Conservation (phyloP, 441 rosid species). For the Populus hybrid region DNA sequence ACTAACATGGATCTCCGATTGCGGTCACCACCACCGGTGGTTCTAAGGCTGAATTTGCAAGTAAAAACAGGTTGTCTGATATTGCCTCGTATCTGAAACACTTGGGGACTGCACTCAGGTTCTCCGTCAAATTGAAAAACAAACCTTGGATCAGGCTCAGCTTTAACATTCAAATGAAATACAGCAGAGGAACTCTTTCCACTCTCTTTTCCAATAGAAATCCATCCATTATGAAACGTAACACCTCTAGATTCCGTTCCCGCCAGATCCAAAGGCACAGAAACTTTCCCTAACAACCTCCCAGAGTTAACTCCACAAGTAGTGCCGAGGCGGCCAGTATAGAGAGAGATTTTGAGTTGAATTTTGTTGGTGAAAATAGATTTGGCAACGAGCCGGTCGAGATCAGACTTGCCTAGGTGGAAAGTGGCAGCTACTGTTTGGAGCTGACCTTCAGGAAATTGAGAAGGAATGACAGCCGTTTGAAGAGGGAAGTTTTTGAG, state of each 20-base stretch:
- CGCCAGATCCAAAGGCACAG: conserved; percentile 69
- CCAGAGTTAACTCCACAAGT: conserved; percentile 75
- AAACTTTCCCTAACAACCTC: conserved; percentile 59
- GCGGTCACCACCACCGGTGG: too few species aligned
- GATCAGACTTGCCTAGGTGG: too few species aligned
- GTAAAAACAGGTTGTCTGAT: too few species aligned
- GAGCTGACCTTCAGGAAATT: too few species aligned
- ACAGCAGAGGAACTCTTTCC: conserved; percentile 47
- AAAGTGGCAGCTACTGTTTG: too few species aligned
- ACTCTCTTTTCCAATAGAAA: conserved; percentile 52
- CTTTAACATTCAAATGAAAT: conserved; percentile 64
- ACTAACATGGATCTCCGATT: conserved; percentile 64
- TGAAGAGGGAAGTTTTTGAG: too few species aligned
- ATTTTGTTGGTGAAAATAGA: conserved; percentile 52
- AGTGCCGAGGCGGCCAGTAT: conserved; percentile 64
- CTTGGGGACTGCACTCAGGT: conserved; percentile 95
- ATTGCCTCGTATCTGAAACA: conserved; percentile 79
- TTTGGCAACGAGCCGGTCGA: conserved; percentile 18
- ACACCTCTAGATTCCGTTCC: conserved; percentile 48
- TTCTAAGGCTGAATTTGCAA: too few species aligned
- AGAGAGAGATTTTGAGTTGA: conserved; percentile 55
- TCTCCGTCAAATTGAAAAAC: conserved; percentile 96
- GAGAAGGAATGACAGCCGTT: too few species aligned
- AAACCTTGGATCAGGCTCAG: conserved; percentile 90
- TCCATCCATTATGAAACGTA: conserved; percentile 62